Conservation (phyloP, 208 protist species). For the Acanthamoeba royreba region DNA sequence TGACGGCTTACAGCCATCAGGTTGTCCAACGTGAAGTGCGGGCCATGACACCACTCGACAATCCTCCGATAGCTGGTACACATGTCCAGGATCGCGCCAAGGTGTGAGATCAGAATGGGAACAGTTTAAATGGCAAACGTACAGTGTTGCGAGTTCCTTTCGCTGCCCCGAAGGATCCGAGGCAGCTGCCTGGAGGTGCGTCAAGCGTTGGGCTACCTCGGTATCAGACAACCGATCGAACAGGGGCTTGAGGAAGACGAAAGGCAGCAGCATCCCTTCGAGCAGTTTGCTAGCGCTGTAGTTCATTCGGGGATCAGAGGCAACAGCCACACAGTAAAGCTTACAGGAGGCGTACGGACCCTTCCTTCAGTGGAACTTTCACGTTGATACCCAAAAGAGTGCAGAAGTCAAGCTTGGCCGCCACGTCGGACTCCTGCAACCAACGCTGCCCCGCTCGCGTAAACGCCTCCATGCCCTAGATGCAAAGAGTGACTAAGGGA, state of each 20-base stretch:
- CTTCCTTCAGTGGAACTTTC: not conserved
- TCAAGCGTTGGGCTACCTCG: not conserved
- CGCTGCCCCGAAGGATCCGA: not conserved
- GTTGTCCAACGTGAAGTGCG: not conserved
- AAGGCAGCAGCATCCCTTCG: not conserved
- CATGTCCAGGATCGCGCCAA: not conserved
- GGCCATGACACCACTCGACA: not conserved
- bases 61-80: not conserved
- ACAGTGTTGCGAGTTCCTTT: not conserved
- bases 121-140: not conserved
- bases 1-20: not conserved
- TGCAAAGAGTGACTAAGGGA: not conserved
- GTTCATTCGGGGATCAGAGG: too few species aligned
- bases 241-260: not conserved
- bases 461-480: not conserved
- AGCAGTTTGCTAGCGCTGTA: not conserved
- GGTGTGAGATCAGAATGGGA: not conserved
- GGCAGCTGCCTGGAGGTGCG: not conserved
- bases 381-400: not conserved
- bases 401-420: not conserved
- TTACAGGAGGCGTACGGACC: not conserved
- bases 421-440: not conserved
- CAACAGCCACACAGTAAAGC: not conserved
- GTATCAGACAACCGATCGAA: not conserved
- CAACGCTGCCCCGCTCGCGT: not conserved